Evolutionary conservation across 1,284 basidiomycete species (phyloP).

Genomic region (Leccinum variabile): DNA sequence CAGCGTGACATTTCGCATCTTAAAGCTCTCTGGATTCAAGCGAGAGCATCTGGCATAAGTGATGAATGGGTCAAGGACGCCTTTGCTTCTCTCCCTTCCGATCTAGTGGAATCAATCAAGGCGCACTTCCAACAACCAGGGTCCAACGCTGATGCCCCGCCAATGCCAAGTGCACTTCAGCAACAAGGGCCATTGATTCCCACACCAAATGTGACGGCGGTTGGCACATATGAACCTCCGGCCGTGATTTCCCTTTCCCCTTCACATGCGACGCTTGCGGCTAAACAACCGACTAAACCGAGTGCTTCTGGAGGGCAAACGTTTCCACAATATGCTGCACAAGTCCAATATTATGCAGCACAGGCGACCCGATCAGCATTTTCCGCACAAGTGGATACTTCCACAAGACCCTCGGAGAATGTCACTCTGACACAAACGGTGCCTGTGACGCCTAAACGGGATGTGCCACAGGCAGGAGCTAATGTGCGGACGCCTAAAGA

Average conservation of each 20-base stretch:
- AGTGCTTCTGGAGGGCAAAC: conserved; percentile 2
- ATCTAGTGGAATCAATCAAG: conserved; percentile 14
- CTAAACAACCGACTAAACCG: background rate
- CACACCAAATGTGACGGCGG: background rate
- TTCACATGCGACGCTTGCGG: background rate
- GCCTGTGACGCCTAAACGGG: conserved; percentile 11
- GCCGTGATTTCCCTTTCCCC: background rate
- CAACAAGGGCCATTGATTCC: background rate
- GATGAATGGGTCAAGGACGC: conserved; percentile 26
- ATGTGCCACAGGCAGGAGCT: background rate
- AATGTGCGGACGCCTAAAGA: conserved; percentile 35
- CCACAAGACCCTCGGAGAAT: background rate
- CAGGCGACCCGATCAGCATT: conserved; percentile 14
- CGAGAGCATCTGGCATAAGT: conserved; percentile 19
- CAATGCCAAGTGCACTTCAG: background rate
- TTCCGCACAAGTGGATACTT: conserved; percentile 2
- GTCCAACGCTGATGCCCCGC: background rate
- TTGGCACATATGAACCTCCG: background rate
- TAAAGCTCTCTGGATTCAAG: conserved; percentile 16
- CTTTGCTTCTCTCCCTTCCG: conserved; percentile 21
- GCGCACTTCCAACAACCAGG: conserved; percentile 8
- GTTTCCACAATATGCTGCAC: conserved; percentile 15
- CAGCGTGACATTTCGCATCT: conserved; percentile 21
- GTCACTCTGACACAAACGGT: background rate
- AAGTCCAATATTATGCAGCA: conserved; percentile 27